These are phyloP conservation scores for Populus alba DNA, from an alignment of 345 rosid species.

Conservation along the genomic window DNA sequence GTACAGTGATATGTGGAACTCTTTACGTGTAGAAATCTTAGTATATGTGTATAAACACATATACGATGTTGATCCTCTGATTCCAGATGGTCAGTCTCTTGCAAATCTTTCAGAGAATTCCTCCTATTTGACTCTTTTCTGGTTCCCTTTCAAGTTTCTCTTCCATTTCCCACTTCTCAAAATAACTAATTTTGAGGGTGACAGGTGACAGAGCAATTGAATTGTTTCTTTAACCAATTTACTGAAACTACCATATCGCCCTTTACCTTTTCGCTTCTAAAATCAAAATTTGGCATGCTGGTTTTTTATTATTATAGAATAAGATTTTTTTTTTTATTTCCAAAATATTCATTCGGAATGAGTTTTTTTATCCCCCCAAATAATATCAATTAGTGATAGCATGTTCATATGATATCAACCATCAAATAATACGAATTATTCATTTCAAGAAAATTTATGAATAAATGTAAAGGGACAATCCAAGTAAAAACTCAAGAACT, in stretches of 20 bases:
- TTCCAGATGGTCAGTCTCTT: slow-evolving; percentile 31
- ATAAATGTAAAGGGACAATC: too few relatives aligned
- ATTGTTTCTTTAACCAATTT: neutral
- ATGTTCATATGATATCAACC: too few relatives aligned
- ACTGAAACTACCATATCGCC: slow-evolving; percentile 11
- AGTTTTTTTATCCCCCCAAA: neutral
- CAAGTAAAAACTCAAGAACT: too few relatives aligned
- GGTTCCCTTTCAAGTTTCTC: neutral
- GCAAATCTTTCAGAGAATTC: neutral
- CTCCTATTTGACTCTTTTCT: neutral
- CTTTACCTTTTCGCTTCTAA: neutral
- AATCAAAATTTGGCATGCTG: neutral
- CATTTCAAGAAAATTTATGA: too few relatives aligned
- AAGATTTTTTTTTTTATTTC: too few relatives aligned
- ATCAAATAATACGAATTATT: too few relatives aligned
- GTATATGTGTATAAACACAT: neutral
- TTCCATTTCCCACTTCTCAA: neutral
- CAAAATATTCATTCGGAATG: too few relatives aligned
- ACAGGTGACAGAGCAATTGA: neutral
- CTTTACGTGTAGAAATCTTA: neutral
- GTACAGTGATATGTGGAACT: neutral
- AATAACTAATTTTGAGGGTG: slow-evolving; percentile 8
- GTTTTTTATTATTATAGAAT: neutral
- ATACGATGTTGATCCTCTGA: slow-evolving; percentile 52
- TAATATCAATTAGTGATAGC: neutral